Evolutionary conservation across 2,329 filamentous ascomycete species (phyloP).

Genomic region (Cercospora nicotianae): DNA sequence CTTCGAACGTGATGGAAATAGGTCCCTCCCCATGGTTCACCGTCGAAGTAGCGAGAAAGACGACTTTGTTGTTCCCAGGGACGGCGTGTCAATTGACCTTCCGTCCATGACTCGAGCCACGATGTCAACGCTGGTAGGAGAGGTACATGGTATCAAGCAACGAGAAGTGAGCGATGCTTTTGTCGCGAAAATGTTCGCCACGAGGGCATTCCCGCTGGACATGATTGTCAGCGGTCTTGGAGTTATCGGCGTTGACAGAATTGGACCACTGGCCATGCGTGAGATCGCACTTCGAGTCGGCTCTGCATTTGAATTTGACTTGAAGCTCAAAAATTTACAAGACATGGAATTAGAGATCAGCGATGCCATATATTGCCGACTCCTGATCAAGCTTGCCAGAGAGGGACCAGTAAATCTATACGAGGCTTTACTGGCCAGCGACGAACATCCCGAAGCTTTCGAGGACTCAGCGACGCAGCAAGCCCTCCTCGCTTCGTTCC

Average conservation of each 20-base stretch:
- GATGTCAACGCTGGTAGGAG: constrained; percentile 39
- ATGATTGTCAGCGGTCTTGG: constrained; percentile 68
- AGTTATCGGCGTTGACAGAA: constrained; percentile 67
- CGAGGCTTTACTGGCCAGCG: constrained; percentile 55
- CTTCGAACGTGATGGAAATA: constrained; percentile 27
- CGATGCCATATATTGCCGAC: constrained; percentile 63
- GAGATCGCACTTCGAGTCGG: constrained; percentile 70
- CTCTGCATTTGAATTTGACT: constrained; percentile 56
- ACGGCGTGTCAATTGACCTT: constrained; percentile 10
- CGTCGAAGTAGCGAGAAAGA: background rate
- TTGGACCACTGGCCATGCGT: constrained; percentile 75
- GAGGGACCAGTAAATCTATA: constrained; percentile 57
- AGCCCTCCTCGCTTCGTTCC: constrained; percentile 54
- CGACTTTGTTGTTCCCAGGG: background rate
- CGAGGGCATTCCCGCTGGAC: constrained; percentile 69
- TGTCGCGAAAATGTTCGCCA: constrained; percentile 79
- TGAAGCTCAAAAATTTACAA: constrained; percentile 62
- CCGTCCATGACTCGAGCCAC: constrained; percentile 27
- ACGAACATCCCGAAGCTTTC: constrained; percentile 65
- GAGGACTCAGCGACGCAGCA: constrained; percentile 58
- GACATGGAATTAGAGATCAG: constrained; percentile 63
- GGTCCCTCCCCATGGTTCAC: constrained; percentile 28
- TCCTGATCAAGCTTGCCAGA: constrained; percentile 64
- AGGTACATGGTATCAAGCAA: constrained; percentile 46
- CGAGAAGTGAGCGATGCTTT: constrained; percentile 63